phyloP scores from a whole-genome alignment of 257 asterid species.

The Lantana camara region DNA sequence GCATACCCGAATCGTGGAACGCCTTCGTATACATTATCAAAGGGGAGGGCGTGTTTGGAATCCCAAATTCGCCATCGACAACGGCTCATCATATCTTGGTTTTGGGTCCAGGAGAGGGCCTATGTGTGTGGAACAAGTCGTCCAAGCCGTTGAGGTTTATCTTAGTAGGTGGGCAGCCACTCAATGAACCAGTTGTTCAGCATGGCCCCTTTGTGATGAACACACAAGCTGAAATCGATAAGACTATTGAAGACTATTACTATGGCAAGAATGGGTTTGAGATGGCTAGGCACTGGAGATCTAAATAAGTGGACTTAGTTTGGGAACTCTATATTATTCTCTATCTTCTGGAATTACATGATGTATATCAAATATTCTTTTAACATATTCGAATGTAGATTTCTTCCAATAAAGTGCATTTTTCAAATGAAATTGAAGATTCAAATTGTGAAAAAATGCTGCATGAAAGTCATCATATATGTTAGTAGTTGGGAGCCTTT shows the following conservation, averaged over 20 bases:
- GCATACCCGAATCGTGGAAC: conserved; percentile 77
- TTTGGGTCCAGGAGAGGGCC: conserved; percentile 82
- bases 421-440: too few relatives aligned
- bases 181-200: conserved; percentile 81
- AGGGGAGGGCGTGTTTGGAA: conserved; percentile 81
- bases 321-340: not conserved
- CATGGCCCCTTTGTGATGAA: conserved; percentile 98
- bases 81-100: conserved; percentile 75
- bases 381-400: too few relatives aligned
- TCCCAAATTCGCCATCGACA: conserved; percentile 40
- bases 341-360: not conserved
- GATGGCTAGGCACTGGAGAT: conserved; percentile 75
- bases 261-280: conserved; percentile 85
- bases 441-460: too few relatives aligned
- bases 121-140: conserved; percentile 82
- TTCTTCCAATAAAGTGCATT: too few relatives aligned
- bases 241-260: conserved; percentile 77
- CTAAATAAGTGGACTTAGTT: conserved; percentile 39
- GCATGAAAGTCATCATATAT: too few relatives aligned
- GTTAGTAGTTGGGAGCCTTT: too few relatives aligned
- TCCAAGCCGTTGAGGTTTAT: conserved; percentile 60
- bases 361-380: not conserved
- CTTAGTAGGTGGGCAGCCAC: conserved; percentile 78
- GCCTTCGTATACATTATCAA: conserved; percentile 68
- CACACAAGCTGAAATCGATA: conserved; percentile 77